A percentile compares a stretch with the other conserved stretches of the same genome.
These are phyloP conservation scores for Daldinia vernicosa DNA, from an alignment of 495 filamentous ascomycete species.

Conservation along the genomic window DNA sequence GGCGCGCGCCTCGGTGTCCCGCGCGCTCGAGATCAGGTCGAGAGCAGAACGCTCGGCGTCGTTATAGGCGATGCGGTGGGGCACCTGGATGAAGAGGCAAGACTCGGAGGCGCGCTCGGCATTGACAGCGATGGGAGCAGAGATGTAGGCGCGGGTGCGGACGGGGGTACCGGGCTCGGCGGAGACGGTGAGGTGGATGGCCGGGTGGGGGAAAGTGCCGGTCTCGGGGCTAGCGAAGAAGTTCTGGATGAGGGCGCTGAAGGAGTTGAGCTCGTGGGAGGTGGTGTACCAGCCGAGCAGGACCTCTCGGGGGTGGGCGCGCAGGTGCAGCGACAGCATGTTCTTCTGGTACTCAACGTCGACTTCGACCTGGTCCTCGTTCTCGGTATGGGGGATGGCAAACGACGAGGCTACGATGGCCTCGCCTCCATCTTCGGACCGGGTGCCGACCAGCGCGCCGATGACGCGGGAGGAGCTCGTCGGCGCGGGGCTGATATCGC, in stretches of 20 bases:
- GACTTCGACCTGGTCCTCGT: slow-evolving; percentile 97
- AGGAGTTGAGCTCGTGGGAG: slow-evolving; percentile 92
- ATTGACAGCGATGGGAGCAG: slow-evolving; percentile 91
- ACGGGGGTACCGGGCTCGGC: slow-evolving; percentile 86
- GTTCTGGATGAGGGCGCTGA: slow-evolving; percentile 98
- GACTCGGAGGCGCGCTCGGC: slow-evolving; percentile 92
- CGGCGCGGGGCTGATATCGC: slow-evolving; percentile 81
- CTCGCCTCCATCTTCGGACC: slow-evolving; percentile 95
- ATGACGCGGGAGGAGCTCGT: slow-evolving; percentile 93
- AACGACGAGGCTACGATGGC: slow-evolving; percentile 95
- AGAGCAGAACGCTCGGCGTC: slow-evolving; percentile 93
- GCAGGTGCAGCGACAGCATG: slow-evolving; percentile 92
- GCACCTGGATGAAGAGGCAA: slow-evolving; percentile 95
- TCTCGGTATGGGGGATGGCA: slow-evolving; percentile 97
- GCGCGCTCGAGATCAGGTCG: slow-evolving; percentile 83
- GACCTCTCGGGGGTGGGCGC: slow-evolving; percentile 91
- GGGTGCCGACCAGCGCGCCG: slow-evolving; percentile 89
- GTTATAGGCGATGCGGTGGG: slow-evolving; percentile 83
- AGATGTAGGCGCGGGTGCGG: slow-evolving; percentile 89
- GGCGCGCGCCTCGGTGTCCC: slow-evolving; percentile 77
- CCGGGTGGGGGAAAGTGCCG: slow-evolving; percentile 94
- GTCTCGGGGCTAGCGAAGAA: slow-evolving; percentile 98
- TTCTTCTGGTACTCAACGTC: slow-evolving; percentile 99
- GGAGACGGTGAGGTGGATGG: slow-evolving; percentile 92
- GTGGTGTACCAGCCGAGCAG: slow-evolving; percentile 99